Percentiles rank a stretch among this genome's conserved stretches.
These are phyloP conservation scores for Metschnikowia anglica DNA, from an alignment of 805 yeast genomes.

Conservation along the genomic window DNA sequence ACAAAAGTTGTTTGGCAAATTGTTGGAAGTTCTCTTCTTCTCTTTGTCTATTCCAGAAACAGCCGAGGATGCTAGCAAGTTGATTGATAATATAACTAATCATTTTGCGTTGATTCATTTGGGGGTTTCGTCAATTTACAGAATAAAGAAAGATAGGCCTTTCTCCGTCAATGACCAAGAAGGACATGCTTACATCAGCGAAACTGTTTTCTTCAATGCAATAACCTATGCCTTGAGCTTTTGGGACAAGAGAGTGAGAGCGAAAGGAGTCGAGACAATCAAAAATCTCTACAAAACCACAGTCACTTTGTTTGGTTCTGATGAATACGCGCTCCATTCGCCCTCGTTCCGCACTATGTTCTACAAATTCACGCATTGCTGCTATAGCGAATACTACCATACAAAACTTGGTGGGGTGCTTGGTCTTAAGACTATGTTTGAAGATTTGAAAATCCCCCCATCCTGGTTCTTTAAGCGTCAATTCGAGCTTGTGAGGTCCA, in stretches of 20 bases:
- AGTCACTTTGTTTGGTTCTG: constrained; percentile 61
- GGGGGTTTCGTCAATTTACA: constrained; percentile 68
- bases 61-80: constrained; percentile 59
- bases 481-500: constrained; percentile 78
- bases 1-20: constrained; percentile 60
- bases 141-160: constrained; percentile 62
- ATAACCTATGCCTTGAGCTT: constrained; percentile 79
- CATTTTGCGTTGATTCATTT: constrained; percentile 80
- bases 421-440: constrained; percentile 73
- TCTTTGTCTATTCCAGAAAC: constrained; percentile 75
- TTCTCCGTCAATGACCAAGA: constrained; percentile 79
- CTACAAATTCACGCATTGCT: constrained; percentile 82
- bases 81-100: constrained; percentile 66
- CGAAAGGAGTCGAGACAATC: constrained; percentile 67
- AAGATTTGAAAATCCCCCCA: constrained; percentile 64
- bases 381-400: constrained; percentile 86
- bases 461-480: constrained; percentile 76
- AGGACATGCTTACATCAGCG: constrained; percentile 68
- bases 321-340: constrained; percentile 64
- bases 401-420: constrained; percentile 85
- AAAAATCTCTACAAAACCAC: constrained; percentile 62
- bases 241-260: constrained; percentile 66
- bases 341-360: constrained; percentile 76
- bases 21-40: constrained; percentile 71
- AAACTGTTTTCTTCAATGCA: constrained; percentile 69